phyloP scores from a whole-genome alignment of 805 yeast species.

The Blastobotrys chiropterorum region DNA sequence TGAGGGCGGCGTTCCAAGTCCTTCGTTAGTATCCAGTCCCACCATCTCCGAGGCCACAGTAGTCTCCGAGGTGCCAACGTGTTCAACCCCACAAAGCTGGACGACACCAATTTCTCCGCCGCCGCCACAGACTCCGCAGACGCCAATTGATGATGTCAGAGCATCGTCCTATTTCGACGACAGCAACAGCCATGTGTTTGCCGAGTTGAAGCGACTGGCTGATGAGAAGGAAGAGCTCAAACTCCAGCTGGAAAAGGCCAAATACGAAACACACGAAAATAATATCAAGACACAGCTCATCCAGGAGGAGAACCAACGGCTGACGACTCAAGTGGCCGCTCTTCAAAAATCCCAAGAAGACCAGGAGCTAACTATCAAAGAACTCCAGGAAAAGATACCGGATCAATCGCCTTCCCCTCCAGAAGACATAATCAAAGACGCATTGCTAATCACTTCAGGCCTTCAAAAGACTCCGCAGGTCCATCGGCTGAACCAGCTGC shows the following conservation, averaged over 20 bases:
- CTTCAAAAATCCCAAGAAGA: no score
- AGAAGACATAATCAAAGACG: neutral
- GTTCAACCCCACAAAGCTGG: neutral
- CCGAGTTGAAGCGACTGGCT: constrained; percentile 1
- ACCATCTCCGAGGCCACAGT: neutral
- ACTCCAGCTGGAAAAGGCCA: constrained; percentile 17
- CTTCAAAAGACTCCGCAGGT: neutral
- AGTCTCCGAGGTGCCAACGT: neutral
- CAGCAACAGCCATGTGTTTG: neutral
- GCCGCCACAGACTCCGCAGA: neutral
- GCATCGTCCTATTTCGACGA: neutral
- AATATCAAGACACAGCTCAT: constrained; percentile 15
- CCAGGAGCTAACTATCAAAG: constrained; percentile 2
- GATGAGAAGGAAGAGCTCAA: constrained; percentile 10
- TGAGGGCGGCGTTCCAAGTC: constrained; percentile 30
- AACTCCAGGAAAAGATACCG: neutral
- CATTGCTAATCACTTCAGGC: constrained; percentile 6
- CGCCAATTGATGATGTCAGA: neutral
- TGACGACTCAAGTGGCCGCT: no score
- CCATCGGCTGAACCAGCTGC: neutral
- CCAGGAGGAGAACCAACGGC: constrained; percentile 16
- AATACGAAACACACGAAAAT: constrained; percentile 21
- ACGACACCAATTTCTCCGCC: neutral
- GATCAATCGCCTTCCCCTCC: neutral
- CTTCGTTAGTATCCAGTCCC: neutral